Evolutionary conservation across 1,284 basidiomycete genomes (phyloP), one percentile per base, ranked within the genome.

Genomic region (Moesziomyces antarcticus): DNA sequence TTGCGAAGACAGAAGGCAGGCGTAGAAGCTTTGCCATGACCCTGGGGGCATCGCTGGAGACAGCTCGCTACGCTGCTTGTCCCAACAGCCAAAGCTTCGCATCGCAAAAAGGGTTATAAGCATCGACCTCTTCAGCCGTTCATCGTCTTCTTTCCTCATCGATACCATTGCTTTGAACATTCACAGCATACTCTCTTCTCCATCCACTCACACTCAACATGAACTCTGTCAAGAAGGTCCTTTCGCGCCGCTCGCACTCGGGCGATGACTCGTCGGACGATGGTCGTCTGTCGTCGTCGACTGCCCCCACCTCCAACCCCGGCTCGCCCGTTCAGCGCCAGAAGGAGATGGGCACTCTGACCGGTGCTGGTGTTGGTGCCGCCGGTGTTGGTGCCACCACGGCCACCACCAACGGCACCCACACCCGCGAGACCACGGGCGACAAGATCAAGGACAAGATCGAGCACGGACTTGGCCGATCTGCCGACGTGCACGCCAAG

Each of bases 171-270:
- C 37, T 33, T 11, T 33, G 30, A 33, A 11, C 16, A 14, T 7
- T 40, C 16, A 40, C 14, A 25, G 20, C 35, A 30, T 21, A 24
- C 50, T 33, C 50, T 33, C 44, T 42, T 25, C 49, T 25, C 14
- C 24, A 16, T 24, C 20, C 14, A 33, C 21, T 22, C 35, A 18
- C 21, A 8, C 18, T 24, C 61, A 71, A 21, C 47, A 73, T 73
- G 71, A 73, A 73, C 61, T 48, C 71, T 37, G 65, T 73, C 43
- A 73, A 69, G 61, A 73, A 73, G 63, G 71, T 69, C 49, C 61
- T 73, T 42, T 68, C 64, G 35, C 60, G 61, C 20, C 49, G 45
- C 49, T 73, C 71, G 35, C 60, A 68, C 20, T 68, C 65, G n/a
- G 55, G 56, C 25, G 53, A 56, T 45, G 69, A 72, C 18, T 68